A percentile compares a stretch with the other conserved stretches of the same genome.
These are phyloP conservation scores for Schizochytrium sp. DNA, from an alignment of 108 stramenopile species.

Conservation along the genomic window DNA sequence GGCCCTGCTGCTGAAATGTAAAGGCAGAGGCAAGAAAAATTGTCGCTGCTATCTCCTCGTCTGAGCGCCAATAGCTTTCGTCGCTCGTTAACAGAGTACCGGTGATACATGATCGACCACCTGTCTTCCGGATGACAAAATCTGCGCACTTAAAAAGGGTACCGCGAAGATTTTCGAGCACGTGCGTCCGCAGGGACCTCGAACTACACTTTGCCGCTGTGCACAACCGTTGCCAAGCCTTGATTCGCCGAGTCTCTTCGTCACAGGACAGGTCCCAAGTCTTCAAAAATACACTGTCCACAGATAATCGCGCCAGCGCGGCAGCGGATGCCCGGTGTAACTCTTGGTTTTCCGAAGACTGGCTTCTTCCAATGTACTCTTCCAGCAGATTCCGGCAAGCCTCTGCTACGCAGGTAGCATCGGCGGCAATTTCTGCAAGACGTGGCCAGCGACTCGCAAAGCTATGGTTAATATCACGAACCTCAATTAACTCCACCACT, in stretches of 20 bases:
- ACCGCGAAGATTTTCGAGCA: neutral
- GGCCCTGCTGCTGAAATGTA: neutral
- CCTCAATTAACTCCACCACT: neutral
- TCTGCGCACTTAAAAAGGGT: neutral
- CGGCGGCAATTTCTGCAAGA: neutral
- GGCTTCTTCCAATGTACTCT: neutral
- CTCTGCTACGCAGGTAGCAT: neutral
- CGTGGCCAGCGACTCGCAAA: neutral
- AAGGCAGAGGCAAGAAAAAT: neutral
- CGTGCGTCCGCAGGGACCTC: neutral
- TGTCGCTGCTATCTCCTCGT: neutral
- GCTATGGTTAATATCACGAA: neutral
- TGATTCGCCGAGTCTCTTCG: neutral
- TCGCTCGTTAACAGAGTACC: neutral
- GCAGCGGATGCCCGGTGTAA: neutral
- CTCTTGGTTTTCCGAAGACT: neutral
- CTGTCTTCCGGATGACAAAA: neutral
- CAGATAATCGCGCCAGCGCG: neutral
- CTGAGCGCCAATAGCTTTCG: neutral
- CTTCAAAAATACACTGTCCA: neutral
- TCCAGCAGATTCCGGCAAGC: neutral
- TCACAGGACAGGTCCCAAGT: neutral
- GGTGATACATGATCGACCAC: neutral
- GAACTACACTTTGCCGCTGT: neutral
- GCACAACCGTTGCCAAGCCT: neutral